These are phyloP conservation scores for Combretum micranthum DNA, from an alignment of 345 rosid species.

Conservation along the genomic window DNA sequence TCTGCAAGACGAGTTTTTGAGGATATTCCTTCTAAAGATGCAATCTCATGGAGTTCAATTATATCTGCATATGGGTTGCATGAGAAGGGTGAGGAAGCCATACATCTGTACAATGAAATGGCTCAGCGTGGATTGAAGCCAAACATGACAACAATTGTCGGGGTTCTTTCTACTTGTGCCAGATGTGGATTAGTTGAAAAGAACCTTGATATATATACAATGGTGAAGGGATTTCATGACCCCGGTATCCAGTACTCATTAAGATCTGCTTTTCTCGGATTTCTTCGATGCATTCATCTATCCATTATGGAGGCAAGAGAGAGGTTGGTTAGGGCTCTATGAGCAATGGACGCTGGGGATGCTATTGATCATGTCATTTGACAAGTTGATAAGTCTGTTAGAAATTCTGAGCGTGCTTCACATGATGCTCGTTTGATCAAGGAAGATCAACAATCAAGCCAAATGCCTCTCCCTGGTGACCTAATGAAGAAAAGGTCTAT, in stretches of 20 bases:
- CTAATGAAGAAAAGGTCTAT: constrained; percentile 58
- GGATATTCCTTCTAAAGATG: constrained; percentile 28
- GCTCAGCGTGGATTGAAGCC: constrained; percentile 37
- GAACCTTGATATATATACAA: constrained; percentile 41
- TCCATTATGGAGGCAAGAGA: constrained; percentile 84
- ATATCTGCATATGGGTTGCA: constrained; percentile 62
- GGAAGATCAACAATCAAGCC: constrained; percentile 67
- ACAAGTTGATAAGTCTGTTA: constrained; percentile 82
- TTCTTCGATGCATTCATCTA: constrained; percentile 72
- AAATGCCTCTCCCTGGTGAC: constrained; percentile 48
- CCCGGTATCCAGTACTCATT: constrained; percentile 76
- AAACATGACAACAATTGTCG: constrained; percentile 43
- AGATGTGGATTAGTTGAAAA: constrained; percentile 45
- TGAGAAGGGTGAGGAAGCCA: constrained; percentile 63
- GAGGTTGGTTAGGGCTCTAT: constrained; percentile 64
- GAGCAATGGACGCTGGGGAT: constrained; percentile 89
- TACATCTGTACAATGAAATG: constrained; percentile 41
- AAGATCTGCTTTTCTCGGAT: constrained; percentile 90
- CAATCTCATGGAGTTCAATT: constrained; percentile 66
- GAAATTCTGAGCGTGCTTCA: constrained; percentile 76
- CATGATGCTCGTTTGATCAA: constrained; percentile 62
- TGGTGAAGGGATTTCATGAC: constrained; percentile 49
- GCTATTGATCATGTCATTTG: constrained; percentile 92
- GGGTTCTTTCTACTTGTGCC: constrained; percentile 58
- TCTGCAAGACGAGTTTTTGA: constrained; percentile 49